Evolutionary conservation across 192 early-diverging fungal genomes (phyloP).

Genomic region (Lobosporangium transversale): DNA sequence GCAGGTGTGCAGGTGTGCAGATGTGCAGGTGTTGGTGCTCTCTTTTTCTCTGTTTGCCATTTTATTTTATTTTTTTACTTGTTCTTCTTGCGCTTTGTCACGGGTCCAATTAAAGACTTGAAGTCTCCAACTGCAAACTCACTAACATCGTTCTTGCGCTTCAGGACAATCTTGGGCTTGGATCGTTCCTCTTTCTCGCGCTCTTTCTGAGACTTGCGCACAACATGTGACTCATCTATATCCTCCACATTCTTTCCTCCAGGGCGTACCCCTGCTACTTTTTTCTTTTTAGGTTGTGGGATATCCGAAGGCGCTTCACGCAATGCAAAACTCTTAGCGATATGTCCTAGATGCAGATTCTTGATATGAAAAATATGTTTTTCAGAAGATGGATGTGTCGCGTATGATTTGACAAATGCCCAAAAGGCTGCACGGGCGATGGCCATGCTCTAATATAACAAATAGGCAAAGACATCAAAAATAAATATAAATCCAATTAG

Average conservation of each 20-base stretch:
- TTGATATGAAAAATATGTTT: slow-evolving; percentile 95
- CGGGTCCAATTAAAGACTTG: slow-evolving; percentile 47
- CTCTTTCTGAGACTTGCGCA: slow-evolving; percentile 41
- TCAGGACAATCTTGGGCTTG: slow-evolving; percentile 46
- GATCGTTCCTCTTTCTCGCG: slow-evolving; percentile 38
- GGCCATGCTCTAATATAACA: slow-evolving; percentile 57
- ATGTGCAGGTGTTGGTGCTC: too few relatives aligned
- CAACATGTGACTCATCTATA: slow-evolving; percentile 27
- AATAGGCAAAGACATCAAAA: not conserved
- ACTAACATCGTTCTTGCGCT: slow-evolving; percentile 51
- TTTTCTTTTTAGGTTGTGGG: slow-evolving; percentile 58
- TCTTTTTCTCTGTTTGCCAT: slow-evolving; percentile 5
- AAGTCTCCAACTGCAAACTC: slow-evolving; percentile 55
- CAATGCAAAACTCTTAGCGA: slow-evolving; percentile 97
- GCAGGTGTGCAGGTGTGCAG: too few relatives aligned
- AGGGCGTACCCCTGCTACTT: slow-evolving; percentile 4
- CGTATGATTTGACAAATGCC: slow-evolving; percentile 93
- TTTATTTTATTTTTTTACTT: not conserved
- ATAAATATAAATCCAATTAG: too few relatives aligned
- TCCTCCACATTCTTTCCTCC: slow-evolving; percentile 17
- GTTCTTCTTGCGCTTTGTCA: slow-evolving; percentile 44
- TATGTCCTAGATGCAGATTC: slow-evolving; percentile 94
- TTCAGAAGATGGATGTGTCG: slow-evolving; percentile 87
- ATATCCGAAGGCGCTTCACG: slow-evolving; percentile 88
- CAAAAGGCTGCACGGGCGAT: slow-evolving; percentile 85